Base-by-base conservation (phyloP, 2,329 filamentous ascomycete species). In the Stachybotrys chartarum region DNA sequence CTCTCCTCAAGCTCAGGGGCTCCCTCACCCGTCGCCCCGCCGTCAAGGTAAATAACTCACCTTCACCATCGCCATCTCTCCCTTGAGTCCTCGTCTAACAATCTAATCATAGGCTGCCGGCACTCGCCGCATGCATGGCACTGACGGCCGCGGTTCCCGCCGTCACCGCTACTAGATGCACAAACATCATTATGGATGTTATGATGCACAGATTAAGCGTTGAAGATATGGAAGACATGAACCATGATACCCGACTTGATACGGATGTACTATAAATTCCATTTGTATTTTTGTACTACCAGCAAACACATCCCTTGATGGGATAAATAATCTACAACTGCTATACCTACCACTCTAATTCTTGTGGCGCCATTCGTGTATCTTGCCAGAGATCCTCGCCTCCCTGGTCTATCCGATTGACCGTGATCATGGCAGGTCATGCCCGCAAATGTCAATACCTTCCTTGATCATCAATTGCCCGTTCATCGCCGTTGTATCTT, bases 1-100 rank as follows among this genome's bases (percentile, higher is more conserved):
- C 88, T 0, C 75, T 93, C 69, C 78, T 89, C 74, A 90, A 82
- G 75, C 71, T 93, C 59, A 85, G 84, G 70, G 89, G 90, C 7
- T 82, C 76, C 54, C 67, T 93, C 56, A 91, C 86, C 1, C 72
- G 82, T 51, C 78, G 84, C 46, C 86, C 88, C 3, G 89, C 85
- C 30, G 73, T 87, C 60, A 92, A 92, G 84, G 83, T 84, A 71
- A 58, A 68, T 51, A 39, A 14, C n/a, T 49, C 30, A n/a, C 10
- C 44, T 49, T n/a, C n/a, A 31, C 6, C 18, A 39, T 24, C 46
- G 11, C 6, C 31, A 51, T 16, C 16, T 48, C 16, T 66, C 39
- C 57, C 51, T 32, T 32, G 3, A 14, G 35, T 14, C 3, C 10
- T 14, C 35, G 35, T 42, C 35, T 42, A 14, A 42, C 35, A 42